phyloP scores from a whole-genome alignment of 2,329 filamentous ascomycete genomes.

The Microcyclospora pomicola region DNA sequence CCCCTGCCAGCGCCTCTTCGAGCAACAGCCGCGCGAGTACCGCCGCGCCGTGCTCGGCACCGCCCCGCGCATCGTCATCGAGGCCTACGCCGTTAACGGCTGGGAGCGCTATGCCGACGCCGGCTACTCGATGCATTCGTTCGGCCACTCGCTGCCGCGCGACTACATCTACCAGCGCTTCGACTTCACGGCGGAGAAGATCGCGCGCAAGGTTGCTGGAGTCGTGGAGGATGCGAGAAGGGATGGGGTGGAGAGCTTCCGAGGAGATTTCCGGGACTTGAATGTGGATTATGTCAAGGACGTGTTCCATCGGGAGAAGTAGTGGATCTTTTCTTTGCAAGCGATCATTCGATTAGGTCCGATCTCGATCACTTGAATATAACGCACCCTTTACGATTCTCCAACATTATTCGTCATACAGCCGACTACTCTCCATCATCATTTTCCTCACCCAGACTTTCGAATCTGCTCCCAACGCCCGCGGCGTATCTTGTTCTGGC shows the following conservation, averaged over 20 bases:
- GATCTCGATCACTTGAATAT: no score
- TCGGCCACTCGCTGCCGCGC: slow-evolving; percentile 43
- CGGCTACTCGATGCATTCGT: slow-evolving; percentile 38
- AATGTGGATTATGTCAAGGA: slow-evolving; percentile 17
- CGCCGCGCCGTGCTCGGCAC: slow-evolving; percentile 32
- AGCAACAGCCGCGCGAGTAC: slow-evolving; percentile 33
- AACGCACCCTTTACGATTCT: no score
- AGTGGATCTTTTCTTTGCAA: no score
- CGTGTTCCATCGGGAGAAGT: slow-evolving; percentile 6
- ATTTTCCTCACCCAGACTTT: slow-evolving; percentile 14
- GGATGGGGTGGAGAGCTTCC: slow-evolving; percentile 20
- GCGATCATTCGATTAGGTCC: no score
- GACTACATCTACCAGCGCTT: slow-evolving; percentile 43
- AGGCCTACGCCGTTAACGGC: slow-evolving; percentile 44
- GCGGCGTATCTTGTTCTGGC: slow-evolving; percentile 19
- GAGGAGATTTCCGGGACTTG: slow-evolving; percentile 20
- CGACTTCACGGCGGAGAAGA: slow-evolving; percentile 36
- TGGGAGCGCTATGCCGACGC: slow-evolving; percentile 50
- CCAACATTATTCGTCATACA: no score
- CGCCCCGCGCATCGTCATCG: slow-evolving; percentile 38
- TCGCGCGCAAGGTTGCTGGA: slow-evolving; percentile 28
- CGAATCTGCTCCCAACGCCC: slow-evolving; percentile 31
- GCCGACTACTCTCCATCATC: neutral
- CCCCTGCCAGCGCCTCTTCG: slow-evolving; percentile 38
- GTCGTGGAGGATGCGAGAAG: slow-evolving; percentile 25